A percentile compares a stretch with the other conserved stretches of the same genome.
phyloP scores from a whole-genome alignment of 2,329 filamentous ascomycete species.

The Phaeoacremonium minimum region DNA sequence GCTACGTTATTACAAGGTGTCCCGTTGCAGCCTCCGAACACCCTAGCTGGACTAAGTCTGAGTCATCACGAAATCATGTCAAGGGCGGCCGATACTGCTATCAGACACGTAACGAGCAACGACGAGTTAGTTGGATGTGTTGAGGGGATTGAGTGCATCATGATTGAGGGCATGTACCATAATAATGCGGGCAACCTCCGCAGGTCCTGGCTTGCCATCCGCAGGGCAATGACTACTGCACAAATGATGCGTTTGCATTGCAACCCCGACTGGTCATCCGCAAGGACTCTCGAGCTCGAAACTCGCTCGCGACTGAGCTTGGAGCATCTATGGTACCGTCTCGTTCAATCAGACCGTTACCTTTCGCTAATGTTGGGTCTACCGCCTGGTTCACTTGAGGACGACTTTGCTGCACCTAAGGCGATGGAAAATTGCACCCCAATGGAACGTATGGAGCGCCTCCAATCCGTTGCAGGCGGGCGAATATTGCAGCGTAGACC shows the following conservation, averaged over 20 bases:
- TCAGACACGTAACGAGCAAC: constrained; percentile 34
- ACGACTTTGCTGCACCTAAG: constrained; percentile 17
- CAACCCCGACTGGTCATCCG: constrained; percentile 7
- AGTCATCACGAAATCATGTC: constrained; percentile 15
- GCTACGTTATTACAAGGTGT: constrained; percentile 23
- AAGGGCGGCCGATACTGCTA: constrained; percentile 19
- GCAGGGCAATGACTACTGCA: constrained; percentile 32
- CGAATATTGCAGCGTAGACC: constrained; percentile 32
- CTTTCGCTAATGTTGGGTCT: constrained; percentile 43
- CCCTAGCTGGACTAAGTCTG: constrained; percentile 9
- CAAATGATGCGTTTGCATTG: constrained; percentile 12
- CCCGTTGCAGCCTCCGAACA: constrained; percentile 1
- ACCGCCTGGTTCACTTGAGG: constrained; percentile 28
- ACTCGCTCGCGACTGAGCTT: constrained; percentile 22
- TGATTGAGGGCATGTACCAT: constrained; percentile 40
- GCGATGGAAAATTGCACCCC: constrained; percentile 20
- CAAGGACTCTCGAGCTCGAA: constrained; percentile 18
- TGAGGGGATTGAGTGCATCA: constrained; percentile 46
- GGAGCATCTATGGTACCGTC: constrained; percentile 38
- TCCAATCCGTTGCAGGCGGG: constrained; percentile 24
- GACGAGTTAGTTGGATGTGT: constrained; percentile 38
- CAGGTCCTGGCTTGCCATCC: constrained; percentile 36
- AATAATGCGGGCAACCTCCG: constrained; percentile 42
- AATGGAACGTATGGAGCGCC: constrained; percentile 28
- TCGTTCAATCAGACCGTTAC: constrained; percentile 40